Base-by-base conservation (phyloP, 1,284 basidiomycete genomes). In the Ganoderma sinense region DNA sequence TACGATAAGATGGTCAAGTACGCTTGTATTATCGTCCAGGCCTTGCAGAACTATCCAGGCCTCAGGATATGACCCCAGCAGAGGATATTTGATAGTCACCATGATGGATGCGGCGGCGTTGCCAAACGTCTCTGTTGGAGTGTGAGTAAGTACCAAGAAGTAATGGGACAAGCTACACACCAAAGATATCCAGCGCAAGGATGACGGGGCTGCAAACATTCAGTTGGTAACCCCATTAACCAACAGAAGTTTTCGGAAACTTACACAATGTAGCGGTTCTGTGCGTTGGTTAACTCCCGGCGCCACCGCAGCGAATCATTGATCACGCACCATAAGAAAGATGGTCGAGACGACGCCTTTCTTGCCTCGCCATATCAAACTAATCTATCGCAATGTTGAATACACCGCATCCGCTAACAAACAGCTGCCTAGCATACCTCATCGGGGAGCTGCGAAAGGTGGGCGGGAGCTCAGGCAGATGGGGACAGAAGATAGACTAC, bases 231-330 rank as follows among this genome's bases (percentile, higher is more conserved):
- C 60, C 4, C 23, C 51, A 51, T 56, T 51, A 11, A 56, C 14
- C 39, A 51, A 67, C 45, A 7, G 18, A 31, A 4, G 6, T 13
- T 10, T 26, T 26, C 33, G 23, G 62, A n/a, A 8, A 67, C 78
- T 69, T 55, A 80, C 79, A 80, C 75, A 45, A 76, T 70, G 62
- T 80, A 80, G 18, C 79, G 77, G 65, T 80, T 80, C 79, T 80
- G 67, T 11, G 48, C 4, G 1, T 18, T 23, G 62, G 40, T 26
- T 5, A 40, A 33, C 39, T 29, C 13, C 14, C 39, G 23, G 40
- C 14, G 59, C 31, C 23, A 64, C 7, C 13, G 39, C 53, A 41
- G 43, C 23, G 55, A 48, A 56, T 7, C 41, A 4, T 31, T 2
- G 18, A 10, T 51, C 8, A 74, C 79, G 53, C 43, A 80, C 79